Base-by-base conservation (phyloP, 495 filamentous ascomycete species). In the Lindgomyces ingoldianus region DNA sequence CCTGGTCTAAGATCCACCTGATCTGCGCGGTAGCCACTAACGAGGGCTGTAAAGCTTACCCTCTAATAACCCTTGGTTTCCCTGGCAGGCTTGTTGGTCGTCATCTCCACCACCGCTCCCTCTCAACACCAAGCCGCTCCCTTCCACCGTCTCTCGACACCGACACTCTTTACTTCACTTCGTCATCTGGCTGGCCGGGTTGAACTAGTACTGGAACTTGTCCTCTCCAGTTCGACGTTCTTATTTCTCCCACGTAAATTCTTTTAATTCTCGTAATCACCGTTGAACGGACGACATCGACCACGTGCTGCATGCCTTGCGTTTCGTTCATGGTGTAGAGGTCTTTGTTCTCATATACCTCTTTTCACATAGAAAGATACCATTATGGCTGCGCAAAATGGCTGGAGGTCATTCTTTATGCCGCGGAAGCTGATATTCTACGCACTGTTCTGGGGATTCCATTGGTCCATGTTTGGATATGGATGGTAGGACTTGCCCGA, bases 371-470 rank as follows among this genome's bases (percentile, higher is more conserved):
- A 18, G 50, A 33, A 53, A 21, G 29, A 24, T 22, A 64, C 51
- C 56, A 58, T n/a, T 18, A 61, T 65, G 60, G 61, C 47, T 3
- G 48, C 16, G 2, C 27, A 60, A 25, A 9, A 21, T 27, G 2
- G 2, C 36, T 21, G 24, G 50, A 16, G 12, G 24, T 21, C 10
- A 26, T 55, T 3, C 41, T 69, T 75, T 62, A 64, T 65, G 25
- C 22, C 59, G n/a, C 51, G 62, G 52, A 76, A 77, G 68, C 10
- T 71, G 24, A 49, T 90, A 42, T 98, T 96, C 79, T 89, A 96
- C 77, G 61, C 89, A 56, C 66, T 95, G 53, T 98, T 96, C 76
- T 95, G 93, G 86, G 87, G 83, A 8, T 72, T 88, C 30, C 94
- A 98, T 77, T 84, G 88, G 74, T 87, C 80, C 19, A 73, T 96